Conservation (phyloP, 2,329 filamentous ascomycete species). For the Tolypocladium paradoxum region DNA sequence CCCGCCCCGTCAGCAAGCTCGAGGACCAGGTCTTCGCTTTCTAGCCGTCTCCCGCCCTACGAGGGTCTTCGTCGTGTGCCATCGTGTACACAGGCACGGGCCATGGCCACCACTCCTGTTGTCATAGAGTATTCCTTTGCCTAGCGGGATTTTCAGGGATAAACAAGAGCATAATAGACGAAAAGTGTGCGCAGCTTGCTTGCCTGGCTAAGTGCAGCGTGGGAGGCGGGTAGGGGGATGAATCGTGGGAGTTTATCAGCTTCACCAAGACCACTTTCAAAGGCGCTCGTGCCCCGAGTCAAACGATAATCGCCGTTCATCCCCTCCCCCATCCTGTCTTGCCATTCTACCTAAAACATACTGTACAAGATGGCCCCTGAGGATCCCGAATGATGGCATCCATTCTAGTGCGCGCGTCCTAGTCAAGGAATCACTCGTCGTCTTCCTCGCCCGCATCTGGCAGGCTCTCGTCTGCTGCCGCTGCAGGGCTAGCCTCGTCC, state of each 20-base stretch:
- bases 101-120: background rate
- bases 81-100: background rate
- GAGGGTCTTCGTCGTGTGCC: background rate
- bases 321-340: background rate
- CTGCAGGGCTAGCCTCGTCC: constrained; percentile 13
- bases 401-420: background rate
- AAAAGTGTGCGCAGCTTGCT: background rate
- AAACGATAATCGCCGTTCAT: background rate
- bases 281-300: background rate
- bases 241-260: background rate
- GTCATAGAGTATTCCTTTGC: background rate
- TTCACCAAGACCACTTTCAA: background rate
- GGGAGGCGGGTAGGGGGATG: background rate
- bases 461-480: constrained; percentile 28
- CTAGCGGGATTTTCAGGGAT: background rate
- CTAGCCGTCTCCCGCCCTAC: constrained; percentile 16
- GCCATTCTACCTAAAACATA: background rate
- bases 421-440: background rate
- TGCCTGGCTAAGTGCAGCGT: background rate
- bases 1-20: constrained; percentile 90
- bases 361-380: background rate
- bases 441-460: constrained; percentile 20
- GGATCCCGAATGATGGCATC: background rate
- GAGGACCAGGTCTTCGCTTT: constrained; percentile 98
- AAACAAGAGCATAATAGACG: background rate